Evolutionary conservation across 2,329 filamentous ascomycete species (phyloP).

Genomic region (Microsporum canis): DNA sequence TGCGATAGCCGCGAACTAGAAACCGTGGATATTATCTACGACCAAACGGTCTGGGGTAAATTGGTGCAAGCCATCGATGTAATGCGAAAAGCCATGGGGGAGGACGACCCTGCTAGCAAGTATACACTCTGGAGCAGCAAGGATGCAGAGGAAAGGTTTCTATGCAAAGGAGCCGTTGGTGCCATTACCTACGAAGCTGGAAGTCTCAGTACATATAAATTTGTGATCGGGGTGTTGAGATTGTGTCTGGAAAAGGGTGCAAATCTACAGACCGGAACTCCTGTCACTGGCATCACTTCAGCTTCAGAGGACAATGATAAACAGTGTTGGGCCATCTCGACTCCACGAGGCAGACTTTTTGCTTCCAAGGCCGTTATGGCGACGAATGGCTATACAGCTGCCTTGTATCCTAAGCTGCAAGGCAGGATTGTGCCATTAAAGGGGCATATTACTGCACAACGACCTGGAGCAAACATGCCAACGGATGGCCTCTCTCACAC

Average conservation of each 20-base stretch:
- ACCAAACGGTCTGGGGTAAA: constrained; percentile 32
- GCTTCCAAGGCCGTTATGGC: constrained; percentile 40
- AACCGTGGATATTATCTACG: constrained; percentile 50
- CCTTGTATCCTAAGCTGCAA: constrained; percentile 35
- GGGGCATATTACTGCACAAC: constrained; percentile 40
- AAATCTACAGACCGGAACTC: constrained; percentile 25
- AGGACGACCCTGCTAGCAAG: constrained; percentile 31
- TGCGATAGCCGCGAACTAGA: constrained; percentile 42
- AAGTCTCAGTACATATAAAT: constrained; percentile 33
- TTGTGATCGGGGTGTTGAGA: constrained; percentile 37
- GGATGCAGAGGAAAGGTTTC: constrained; percentile 34
- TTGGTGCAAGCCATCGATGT: constrained; percentile 33
- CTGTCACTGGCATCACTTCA: constrained; percentile 18
- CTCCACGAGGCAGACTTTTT: constrained; percentile 33
- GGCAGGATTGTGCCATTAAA: constrained; percentile 41
- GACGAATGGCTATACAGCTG: constrained; percentile 45
- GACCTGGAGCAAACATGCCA: constrained; percentile 13
- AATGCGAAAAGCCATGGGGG: constrained; percentile 37
- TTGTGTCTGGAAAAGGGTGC: constrained; percentile 28
- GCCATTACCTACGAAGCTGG: constrained; percentile 39
- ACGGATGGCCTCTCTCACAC: constrained; percentile 7
- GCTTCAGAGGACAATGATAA: background rate
- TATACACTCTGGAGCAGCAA: constrained; percentile 38
- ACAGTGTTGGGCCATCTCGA: constrained; percentile 25
- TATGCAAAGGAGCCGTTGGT: constrained; percentile 35